Percentiles rank a stretch among this genome's conserved stretches.
phyloP scores from a whole-genome alignment of 2,329 filamentous ascomycete genomes.

The Phialophora tarda region DNA sequence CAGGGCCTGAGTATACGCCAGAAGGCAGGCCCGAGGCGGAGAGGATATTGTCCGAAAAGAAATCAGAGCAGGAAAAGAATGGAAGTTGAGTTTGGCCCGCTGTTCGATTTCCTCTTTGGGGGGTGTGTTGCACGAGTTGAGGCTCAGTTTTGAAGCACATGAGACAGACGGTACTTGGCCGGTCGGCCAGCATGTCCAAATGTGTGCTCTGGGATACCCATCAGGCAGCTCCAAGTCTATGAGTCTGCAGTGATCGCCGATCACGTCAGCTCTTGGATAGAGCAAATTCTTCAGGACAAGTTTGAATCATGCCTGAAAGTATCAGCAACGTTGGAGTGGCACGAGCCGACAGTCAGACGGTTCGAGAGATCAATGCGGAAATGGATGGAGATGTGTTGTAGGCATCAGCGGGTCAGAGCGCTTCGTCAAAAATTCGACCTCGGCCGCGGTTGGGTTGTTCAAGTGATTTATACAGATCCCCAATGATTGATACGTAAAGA shows the following conservation, averaged over 20 bases:
- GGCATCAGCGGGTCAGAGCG: background rate
- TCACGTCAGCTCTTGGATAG: constrained; percentile 9
- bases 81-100: constrained; percentile 13
- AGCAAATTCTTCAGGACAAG: background rate
- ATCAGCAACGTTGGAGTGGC: background rate
- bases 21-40: constrained; percentile 40
- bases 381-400: background rate
- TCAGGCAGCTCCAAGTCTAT: background rate
- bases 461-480: background rate
- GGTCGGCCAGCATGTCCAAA: background rate
- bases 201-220: background rate
- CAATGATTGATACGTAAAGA: background rate
- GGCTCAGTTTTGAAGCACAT: background rate
- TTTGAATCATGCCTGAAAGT: background rate
- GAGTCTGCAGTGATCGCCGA: background rate
- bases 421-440: background rate
- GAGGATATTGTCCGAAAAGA: constrained; percentile 33
- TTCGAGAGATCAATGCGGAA: background rate
- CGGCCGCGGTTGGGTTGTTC: background rate
- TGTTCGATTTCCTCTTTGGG: background rate
- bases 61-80: constrained; percentile 17
- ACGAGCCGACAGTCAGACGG: background rate
- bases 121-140: background rate
- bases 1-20: constrained; percentile 45
- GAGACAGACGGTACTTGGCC: background rate